Base-by-base conservation (phyloP, 257 asterid species). In the Nicotiana knightiana region DNA sequence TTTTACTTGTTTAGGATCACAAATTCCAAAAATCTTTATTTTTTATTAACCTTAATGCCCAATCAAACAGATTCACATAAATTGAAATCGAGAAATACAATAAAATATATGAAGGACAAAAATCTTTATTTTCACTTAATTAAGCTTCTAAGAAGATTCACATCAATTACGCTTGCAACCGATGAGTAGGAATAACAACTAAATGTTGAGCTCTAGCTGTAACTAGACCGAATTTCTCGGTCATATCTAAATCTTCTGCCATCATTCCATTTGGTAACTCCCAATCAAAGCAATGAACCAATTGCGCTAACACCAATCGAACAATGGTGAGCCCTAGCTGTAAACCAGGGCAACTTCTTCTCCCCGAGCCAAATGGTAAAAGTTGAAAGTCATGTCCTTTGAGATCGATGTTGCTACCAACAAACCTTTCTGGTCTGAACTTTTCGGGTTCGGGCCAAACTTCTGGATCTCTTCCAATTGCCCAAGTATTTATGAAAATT, bases 341-440 rank as follows among this genome's bases (percentile, higher is more conserved):
- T 26, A 78, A 26, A 2, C 87, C 85, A 0, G 83, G 85, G 5
- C 87, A 77, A 24, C 82, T 81, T 46, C 87, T 85, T 64, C 85
- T 48, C 28, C 85, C 87, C 0, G 87, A 77, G 0, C 85, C 81
- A 58, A 85, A 85, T 3, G 87, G 85, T 13, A 81, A 55, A n/a
- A 81, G 76, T 16, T 71, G 64, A 51, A 81, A 85, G 26, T 81
- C 81, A 1, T 26, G 81, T 16, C 87, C 85, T 0, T 68, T 81
- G 3, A 85, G 2, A 57, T 85, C 85, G 9, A 85, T 54, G 11
- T 76, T 51, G 30, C 30, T 77, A 3, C 21, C 80, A 1, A 17
- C 1, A 13, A 81, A 85, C 15, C 88, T 79, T 54, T 85, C 86
- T 1, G 85, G 80, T 1, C 54, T 53, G 67, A 82, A 82, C 57